These are phyloP conservation scores for Tetrahymena borealis DNA, from an alignment of 73 alveolate species.

Conservation along the genomic window DNA sequence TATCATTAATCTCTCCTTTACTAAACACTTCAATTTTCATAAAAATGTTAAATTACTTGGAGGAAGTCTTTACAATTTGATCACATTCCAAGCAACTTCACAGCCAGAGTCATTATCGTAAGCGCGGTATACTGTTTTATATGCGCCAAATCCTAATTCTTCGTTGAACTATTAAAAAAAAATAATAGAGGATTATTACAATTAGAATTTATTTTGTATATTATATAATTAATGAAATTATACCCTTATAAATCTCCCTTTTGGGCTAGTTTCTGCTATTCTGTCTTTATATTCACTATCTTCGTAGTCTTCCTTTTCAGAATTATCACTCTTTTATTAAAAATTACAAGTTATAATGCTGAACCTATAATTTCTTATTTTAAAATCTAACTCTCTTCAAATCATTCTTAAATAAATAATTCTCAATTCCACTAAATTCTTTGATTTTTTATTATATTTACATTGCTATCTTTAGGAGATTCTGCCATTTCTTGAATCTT, in stretches of 20 bases:
- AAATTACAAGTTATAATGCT: too few species aligned
- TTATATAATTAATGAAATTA: background rate
- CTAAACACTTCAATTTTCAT: background rate
- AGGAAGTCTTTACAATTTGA: slow-evolving; percentile 73
- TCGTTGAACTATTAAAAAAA: slow-evolving; percentile 63
- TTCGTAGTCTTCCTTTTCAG: background rate
- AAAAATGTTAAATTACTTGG: background rate
- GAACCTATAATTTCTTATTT: too few species aligned
- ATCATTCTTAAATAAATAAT: background rate
- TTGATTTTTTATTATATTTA: background rate
- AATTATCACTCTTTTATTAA: background rate
- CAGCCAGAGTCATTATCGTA: slow-evolving; percentile 93
- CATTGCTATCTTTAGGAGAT: background rate
- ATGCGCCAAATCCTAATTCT: slow-evolving; percentile 90
- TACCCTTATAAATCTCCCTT: slow-evolving; percentile 77
- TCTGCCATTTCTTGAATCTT: background rate
- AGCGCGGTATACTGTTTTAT: slow-evolving; percentile 90
- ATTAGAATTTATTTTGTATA: background rate
- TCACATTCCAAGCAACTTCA: slow-evolving; percentile 97
- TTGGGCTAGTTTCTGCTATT: slow-evolving; percentile 84
- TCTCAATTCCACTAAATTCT: too few species aligned
- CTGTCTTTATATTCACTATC: slow-evolving; percentile 18
- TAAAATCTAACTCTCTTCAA: too few species aligned
- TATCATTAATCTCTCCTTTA: too few species aligned
- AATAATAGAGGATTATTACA: background rate